Conservation (phyloP, 2,329 filamentous ascomycete species). For the Dactylellina drechsleri region DNA sequence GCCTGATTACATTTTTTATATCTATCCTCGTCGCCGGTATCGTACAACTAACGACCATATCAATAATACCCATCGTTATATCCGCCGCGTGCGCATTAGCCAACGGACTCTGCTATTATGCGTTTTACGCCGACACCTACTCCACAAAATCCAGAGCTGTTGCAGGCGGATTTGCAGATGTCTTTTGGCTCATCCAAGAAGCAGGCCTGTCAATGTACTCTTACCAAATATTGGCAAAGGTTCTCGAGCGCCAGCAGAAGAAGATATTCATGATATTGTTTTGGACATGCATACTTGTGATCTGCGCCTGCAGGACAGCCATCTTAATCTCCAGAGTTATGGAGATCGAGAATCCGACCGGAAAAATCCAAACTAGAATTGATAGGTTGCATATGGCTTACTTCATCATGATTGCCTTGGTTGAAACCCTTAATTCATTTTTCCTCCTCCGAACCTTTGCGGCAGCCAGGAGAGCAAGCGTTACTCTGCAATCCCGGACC, state of each 20-base stretch:
- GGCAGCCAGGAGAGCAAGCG: constrained; percentile 34
- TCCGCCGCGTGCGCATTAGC: constrained; percentile 62
- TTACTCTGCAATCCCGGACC: constrained; percentile 59
- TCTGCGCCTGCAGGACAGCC: constrained; percentile 65
- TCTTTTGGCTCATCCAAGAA: constrained; percentile 64
- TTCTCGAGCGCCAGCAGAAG: constrained; percentile 63
- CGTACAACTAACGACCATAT: constrained; percentile 62
- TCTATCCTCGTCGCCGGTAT: constrained; percentile 63
- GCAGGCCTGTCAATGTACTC: constrained; percentile 65
- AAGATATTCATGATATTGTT: constrained; percentile 67
- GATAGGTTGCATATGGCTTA: constrained; percentile 63
- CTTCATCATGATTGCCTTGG: constrained; percentile 62
- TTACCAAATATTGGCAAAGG: constrained; percentile 67
- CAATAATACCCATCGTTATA: constrained; percentile 62
- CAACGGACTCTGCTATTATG: constrained; percentile 64
- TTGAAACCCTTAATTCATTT: constrained; percentile 63
- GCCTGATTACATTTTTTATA: constrained; percentile 63
- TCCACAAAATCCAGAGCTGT: constrained; percentile 58
- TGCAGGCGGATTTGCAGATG: constrained; percentile 62
- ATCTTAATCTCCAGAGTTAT: constrained; percentile 61
- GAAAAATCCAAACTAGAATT: constrained; percentile 59
- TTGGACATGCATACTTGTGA: constrained; percentile 69
- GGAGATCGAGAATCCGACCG: constrained; percentile 58
- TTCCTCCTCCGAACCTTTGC: constrained; percentile 63
- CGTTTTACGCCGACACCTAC: constrained; percentile 61